Base-by-base conservation (phyloP, 495 filamentous ascomycete genomes). In the Penicillium coffeae region DNA sequence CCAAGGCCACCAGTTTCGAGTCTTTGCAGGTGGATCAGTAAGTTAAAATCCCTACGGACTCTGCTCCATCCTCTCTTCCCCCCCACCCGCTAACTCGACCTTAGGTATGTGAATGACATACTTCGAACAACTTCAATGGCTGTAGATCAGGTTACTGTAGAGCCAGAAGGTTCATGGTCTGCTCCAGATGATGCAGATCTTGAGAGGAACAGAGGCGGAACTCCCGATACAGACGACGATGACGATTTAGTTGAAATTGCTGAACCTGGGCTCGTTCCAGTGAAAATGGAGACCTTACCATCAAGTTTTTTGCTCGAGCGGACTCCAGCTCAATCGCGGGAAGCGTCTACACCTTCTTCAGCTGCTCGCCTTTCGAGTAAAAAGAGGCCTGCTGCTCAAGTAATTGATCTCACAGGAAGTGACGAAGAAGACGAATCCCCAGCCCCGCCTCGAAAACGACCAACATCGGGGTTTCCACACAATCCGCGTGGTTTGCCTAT, bases 81-180 rank as follows among this genome's bases (percentile, higher is more conserved):
- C 3, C 10, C 20, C 8, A 13, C n/a, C 19, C 13, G 20, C 32
- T 44, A 13, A 33, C 10, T 19, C 30, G 32, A 37, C 16, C 25
- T n/a, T 58, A 92, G 88, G 60, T 98, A 97, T 60, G 90, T 95
- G 18, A 78, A 86, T 55, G 86, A 93, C 38, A 96, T 98, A 44
- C 75, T 98, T 5, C 68, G 76, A 21, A 75, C 73, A 12, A 95
- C 90, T 0, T 68, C 85, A 0, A 72, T 75, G 16, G 79, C 79
- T 2, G 75, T 84, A 3, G 88, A 94, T 27, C 88, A 94, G 54
- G 89, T 98, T 21, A 88, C 86, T 2, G 88, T 98, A 44, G 89
- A 98, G 54, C 90, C 93, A 1, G 74, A 88, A 52, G 93, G 91
- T 2, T 71, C 73, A 59, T 98, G 93, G 93, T 74, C 76, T n/a